These are phyloP conservation scores for Phytophthora pseudosyringae DNA, from an alignment of 352 stramenopile genomes.

Conservation along the genomic window DNA sequence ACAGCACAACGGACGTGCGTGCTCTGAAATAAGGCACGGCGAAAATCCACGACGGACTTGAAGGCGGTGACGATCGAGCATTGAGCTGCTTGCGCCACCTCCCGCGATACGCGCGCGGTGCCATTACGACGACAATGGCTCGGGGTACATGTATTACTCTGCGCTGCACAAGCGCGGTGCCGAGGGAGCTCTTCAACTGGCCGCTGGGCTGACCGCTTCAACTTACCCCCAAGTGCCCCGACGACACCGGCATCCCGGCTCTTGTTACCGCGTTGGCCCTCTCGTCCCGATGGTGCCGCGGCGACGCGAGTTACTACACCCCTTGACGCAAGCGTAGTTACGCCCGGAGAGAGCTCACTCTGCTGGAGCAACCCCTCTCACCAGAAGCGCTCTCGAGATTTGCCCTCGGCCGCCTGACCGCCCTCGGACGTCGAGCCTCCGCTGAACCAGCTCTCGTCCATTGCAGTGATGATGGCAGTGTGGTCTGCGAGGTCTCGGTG, in stretches of 20 bases:
- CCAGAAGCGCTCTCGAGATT: slow-evolving; percentile 2
- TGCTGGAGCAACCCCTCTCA: neutral
- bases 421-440: no score
- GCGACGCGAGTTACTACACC: no score
- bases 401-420: neutral
- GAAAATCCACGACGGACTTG: slow-evolving; percentile 22
- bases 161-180: neutral
- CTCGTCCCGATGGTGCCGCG: no score
- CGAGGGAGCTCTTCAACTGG: no score
- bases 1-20: slow-evolving; percentile 12
- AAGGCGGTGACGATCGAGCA: neutral
- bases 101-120: neutral
- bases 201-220: no score
- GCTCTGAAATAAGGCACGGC: slow-evolving; percentile 9
- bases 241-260: no score
- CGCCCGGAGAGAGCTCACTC: neutral
- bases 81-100: slow-evolving; percentile 5
- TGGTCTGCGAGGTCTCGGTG: neutral
- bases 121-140: neutral
- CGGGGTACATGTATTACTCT: neutral
- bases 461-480: slow-evolving; percentile 5
- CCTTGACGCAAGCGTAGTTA: no score
- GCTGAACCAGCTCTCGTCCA: neutral
- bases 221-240: no score
- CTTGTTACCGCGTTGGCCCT: no score